Evolutionary conservation across 352 stramenopile species (phyloP).

Genomic region (Discostella stelligera): DNA sequence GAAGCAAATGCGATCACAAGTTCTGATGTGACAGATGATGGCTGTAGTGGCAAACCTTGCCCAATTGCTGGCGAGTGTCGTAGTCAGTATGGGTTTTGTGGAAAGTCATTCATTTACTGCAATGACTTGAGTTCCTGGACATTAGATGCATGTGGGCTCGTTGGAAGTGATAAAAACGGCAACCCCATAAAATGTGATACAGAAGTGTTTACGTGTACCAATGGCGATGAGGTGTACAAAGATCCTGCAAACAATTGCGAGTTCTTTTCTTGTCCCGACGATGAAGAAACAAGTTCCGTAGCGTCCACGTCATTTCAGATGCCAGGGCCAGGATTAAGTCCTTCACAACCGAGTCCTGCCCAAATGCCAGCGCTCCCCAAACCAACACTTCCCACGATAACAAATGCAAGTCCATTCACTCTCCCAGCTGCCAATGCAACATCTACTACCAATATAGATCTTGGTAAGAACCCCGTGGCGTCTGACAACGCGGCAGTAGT

Average conservation of each 20-base stretch:
- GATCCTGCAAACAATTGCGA: slow-evolving; percentile 42
- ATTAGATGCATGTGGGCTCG: slow-evolving; percentile 41
- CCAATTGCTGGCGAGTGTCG: slow-evolving; percentile 41
- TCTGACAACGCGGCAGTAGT: slow-evolving; percentile 1
- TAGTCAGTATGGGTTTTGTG: slow-evolving; percentile 51
- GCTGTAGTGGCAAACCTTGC: slow-evolving; percentile 39
- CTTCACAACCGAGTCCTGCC: slow-evolving; percentile 18
- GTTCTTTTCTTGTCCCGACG: slow-evolving; percentile 37
- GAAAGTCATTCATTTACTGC: slow-evolving; percentile 46
- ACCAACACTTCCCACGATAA: slow-evolving; percentile 45
- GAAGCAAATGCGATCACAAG: not conserved
- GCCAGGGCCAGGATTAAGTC: slow-evolving; percentile 13
- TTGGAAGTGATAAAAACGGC: slow-evolving; percentile 30
- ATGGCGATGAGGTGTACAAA: slow-evolving; percentile 34
- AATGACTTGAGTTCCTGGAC: slow-evolving; percentile 47
- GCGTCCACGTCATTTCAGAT: slow-evolving; percentile 4
- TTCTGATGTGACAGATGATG: not conserved
- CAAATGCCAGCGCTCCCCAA: slow-evolving; percentile 32
- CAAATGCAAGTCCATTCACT: slow-evolving; percentile 18
- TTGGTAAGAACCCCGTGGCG: slow-evolving; percentile 15
- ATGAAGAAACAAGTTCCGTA: slow-evolving; percentile 18
- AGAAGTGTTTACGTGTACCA: slow-evolving; percentile 34
- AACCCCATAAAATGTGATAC: slow-evolving; percentile 35
- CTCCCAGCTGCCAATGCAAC: not conserved
- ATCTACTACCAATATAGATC: slow-evolving; percentile 15